Conservation (phyloP, 495 filamentous ascomycete genomes). For the Neurospora tetrasperma region DNA sequence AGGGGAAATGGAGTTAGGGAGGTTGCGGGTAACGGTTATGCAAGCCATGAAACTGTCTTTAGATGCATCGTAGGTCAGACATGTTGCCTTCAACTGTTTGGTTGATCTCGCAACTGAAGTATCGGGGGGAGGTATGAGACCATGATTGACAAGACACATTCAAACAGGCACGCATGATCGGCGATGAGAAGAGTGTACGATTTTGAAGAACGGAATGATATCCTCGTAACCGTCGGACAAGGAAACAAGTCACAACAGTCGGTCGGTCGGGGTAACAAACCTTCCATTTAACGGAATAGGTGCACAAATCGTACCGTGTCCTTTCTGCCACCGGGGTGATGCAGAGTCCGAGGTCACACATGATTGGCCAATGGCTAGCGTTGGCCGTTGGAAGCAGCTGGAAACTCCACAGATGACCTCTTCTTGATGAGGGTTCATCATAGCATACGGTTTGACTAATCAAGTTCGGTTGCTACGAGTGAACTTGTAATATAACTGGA, state of each 20-base stretch:
- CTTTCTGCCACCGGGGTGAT: not conserved
- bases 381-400: not conserved
- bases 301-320: not conserved
- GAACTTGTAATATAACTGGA: not conserved
- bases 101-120: not conserved
- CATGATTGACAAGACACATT: not conserved
- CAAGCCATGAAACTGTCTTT: not conserved
- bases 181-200: too few relatives aligned
- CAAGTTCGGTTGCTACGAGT: not conserved
- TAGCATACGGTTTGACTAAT: not conserved
- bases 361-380: not conserved
- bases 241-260: not conserved
- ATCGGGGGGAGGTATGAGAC: not conserved
- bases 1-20: not conserved
- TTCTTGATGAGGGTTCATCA: not conserved
- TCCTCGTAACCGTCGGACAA: not conserved
- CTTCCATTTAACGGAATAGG: not conserved
- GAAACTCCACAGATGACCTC: not conserved
- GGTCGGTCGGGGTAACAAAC: not conserved
- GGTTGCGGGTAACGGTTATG: not conserved
- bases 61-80: not conserved
- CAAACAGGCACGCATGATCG: not conserved
- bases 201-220: not conserved
- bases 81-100: not conserved
- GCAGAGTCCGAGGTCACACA: not conserved